Percentiles rank a stretch among this genome's conserved stretches.
Conservation (phyloP, 2,329 filamentous ascomycete species). For the Cladosporium colombiae region DNA sequence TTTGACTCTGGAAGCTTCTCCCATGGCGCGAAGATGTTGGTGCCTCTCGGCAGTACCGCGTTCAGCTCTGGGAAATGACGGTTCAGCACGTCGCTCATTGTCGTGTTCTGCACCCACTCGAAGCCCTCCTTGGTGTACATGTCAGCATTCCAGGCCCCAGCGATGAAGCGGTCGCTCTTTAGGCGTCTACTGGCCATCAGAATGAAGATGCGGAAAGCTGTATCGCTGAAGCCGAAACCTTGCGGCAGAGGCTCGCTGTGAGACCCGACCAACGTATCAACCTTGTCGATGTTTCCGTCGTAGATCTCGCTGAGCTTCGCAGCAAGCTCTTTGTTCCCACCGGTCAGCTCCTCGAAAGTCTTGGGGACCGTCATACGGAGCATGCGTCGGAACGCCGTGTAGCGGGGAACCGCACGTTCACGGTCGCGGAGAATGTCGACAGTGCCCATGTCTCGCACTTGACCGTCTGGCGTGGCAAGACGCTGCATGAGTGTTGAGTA, state of each 20-base stretch:
- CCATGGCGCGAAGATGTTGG: conserved; percentile 42
- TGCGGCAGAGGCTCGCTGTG: conserved; percentile 46
- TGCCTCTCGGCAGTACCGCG: conserved; percentile 33
- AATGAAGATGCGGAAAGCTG: conserved; percentile 50
- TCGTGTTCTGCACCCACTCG: conserved; percentile 45
- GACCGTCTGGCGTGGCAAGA: conserved; percentile 45
- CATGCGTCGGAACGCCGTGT: conserved; percentile 49
- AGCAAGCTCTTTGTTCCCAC: conserved; percentile 42
- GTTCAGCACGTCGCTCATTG: conserved; percentile 47
- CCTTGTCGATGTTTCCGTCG: conserved; percentile 43
- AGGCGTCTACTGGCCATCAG: conserved; percentile 47
- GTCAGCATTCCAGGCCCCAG: conserved; percentile 43
- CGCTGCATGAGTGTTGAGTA: conserved; percentile 46
- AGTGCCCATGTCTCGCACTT: conserved; percentile 47
- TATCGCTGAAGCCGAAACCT: conserved; percentile 52
- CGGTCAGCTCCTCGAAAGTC: conserved; percentile 45
- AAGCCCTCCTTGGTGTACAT: conserved; percentile 47
- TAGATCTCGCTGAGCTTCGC: conserved; percentile 43
- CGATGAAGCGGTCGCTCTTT: conserved; percentile 51
- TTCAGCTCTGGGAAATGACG: conserved; percentile 48
- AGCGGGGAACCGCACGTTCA: conserved; percentile 50
- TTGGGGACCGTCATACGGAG: conserved; percentile 42
- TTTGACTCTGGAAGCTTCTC: conserved; percentile 24
- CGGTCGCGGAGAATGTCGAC: conserved; percentile 51
- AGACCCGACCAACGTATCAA: conserved; percentile 47